A percentile compares a stretch with the other conserved stretches of the same genome.
Evolutionary conservation across 2,329 filamentous ascomycete species (phyloP).

Genomic region (Aureobasidium musti): DNA sequence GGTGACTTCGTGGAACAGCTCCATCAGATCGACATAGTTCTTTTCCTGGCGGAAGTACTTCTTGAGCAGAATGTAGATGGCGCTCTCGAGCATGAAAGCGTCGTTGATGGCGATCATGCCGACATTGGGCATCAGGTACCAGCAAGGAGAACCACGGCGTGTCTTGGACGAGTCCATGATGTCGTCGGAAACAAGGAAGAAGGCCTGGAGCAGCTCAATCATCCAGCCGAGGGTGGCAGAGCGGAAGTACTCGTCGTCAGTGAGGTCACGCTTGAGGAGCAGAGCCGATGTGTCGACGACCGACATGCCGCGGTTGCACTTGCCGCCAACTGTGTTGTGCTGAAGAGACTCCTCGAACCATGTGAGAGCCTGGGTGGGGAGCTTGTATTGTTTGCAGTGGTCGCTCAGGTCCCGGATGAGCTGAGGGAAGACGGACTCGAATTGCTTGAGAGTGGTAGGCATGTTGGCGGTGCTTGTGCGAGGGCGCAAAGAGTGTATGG

Average conservation of each 20-base stretch:
- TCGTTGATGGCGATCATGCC: slow-evolving; percentile 99
- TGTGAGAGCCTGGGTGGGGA: slow-evolving; percentile 75
- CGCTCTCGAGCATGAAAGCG: slow-evolving; percentile 88
- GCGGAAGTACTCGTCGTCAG: slow-evolving; percentile 81
- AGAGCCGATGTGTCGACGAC: slow-evolving; percentile 87
- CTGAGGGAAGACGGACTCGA: slow-evolving; percentile 86
- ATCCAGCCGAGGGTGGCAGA: slow-evolving; percentile 91
- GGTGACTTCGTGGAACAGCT: slow-evolving; percentile 93
- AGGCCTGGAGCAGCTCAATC: slow-evolving; percentile 96
- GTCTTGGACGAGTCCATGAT: slow-evolving; percentile 98
- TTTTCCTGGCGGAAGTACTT: slow-evolving; percentile 89
- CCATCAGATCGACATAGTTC: slow-evolving; percentile 84
- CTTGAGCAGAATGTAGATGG: slow-evolving; percentile 89
- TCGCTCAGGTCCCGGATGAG: slow-evolving; percentile 79
- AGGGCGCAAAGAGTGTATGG: slow-evolving; percentile 18
- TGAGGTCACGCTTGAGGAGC: slow-evolving; percentile 71
- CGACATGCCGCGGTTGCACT: slow-evolving; percentile 98
- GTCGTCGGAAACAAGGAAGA: slow-evolving; percentile 98
- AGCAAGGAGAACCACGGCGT: slow-evolving; percentile 90
- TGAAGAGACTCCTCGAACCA: slow-evolving; percentile 91
- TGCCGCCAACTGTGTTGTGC: slow-evolving; percentile 86
- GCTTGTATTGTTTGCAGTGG: slow-evolving; percentile 77
- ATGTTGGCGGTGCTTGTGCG: slow-evolving; percentile 47
- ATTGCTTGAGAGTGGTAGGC: slow-evolving; percentile 77
- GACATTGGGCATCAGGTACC: slow-evolving; percentile 87